Evolutionary conservation across 805 yeast genomes (phyloP).

Genomic region (Pichia gijzeniarum): DNA sequence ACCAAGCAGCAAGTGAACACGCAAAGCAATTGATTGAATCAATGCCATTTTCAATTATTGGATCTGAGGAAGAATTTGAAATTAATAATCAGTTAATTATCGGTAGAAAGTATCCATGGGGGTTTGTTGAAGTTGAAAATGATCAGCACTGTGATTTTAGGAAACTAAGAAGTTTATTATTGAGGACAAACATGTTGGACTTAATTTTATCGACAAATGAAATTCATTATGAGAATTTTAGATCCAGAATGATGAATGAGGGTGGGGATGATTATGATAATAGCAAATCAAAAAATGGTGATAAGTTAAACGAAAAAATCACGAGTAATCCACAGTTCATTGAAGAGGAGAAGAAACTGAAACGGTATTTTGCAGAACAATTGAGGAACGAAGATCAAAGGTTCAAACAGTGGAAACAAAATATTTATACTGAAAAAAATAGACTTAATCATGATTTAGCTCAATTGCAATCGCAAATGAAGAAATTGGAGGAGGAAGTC

Average conservation of each 20-base stretch:
- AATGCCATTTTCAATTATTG: conserved; percentile 84
- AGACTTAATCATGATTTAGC: conserved; percentile 91
- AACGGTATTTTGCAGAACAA: conserved; percentile 94
- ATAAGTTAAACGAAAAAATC: conserved; percentile 34
- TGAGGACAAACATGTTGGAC: conserved; percentile 81
- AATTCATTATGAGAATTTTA: conserved; percentile 71
- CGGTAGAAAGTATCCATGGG: conserved; percentile 91
- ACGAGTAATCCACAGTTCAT: conserved; percentile 82
- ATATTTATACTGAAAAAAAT: conserved; percentile 90
- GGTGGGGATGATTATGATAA: conserved; percentile 18
- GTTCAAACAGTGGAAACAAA: conserved; percentile 98
- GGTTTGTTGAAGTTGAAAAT: conserved; percentile 80
- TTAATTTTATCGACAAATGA: conserved; percentile 75
- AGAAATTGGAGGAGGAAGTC: conserved; percentile 69
- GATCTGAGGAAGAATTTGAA: conserved; percentile 67
- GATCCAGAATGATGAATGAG: conserved; percentile 61
- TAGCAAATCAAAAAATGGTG: conserved; percentile 13
- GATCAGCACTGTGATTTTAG: conserved; percentile 82
- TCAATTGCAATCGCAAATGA: conserved; percentile 73
- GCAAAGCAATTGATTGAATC: conserved; percentile 72
- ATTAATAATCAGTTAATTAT: conserved; percentile 58
- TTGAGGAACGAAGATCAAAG: conserved; percentile 94
- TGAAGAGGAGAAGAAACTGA: conserved; percentile 92
- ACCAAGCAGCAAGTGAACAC: conserved; percentile 71
- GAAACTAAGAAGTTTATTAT: conserved; percentile 67